Percentiles rank a stretch among this genome's conserved stretches.
These are phyloP conservation scores for Pyrenula massariospora DNA, from an alignment of 495 filamentous ascomycete genomes.

Conservation along the genomic window DNA sequence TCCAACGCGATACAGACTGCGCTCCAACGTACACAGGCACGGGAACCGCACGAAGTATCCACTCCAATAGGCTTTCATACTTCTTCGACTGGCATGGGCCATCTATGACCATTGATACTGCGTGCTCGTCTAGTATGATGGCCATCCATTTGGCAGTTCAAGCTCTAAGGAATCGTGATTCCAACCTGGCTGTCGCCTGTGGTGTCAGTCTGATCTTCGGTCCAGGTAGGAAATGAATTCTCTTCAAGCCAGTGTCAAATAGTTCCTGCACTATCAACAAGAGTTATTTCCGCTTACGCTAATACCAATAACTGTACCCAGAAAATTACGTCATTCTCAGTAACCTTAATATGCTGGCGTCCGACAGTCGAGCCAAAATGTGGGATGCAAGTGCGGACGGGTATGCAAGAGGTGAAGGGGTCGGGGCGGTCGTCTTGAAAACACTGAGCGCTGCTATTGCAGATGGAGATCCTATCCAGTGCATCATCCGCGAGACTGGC, in stretches of 20 bases:
- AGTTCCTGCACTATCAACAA: too few species aligned
- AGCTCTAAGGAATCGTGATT: slow-evolving; percentile 10
- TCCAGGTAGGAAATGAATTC: too few species aligned
- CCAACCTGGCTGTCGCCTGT: slow-evolving; percentile 31
- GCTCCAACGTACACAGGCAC: slow-evolving; percentile 32
- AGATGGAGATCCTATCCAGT: slow-evolving; percentile 47
- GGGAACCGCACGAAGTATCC: slow-evolving; percentile 28
- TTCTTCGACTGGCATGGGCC: slow-evolving; percentile 22
- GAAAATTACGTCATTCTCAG: neutral
- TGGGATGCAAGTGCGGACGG: slow-evolving; percentile 30
- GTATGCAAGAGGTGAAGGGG: slow-evolving; percentile 37
- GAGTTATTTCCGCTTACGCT: too few species aligned
- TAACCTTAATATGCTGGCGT: slow-evolving; percentile 11
- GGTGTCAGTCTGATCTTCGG: slow-evolving; percentile 35
- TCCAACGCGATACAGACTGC: slow-evolving; percentile 23
- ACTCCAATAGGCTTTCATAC: slow-evolving; percentile 26
- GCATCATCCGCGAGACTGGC: slow-evolving; percentile 46
- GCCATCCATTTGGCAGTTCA: slow-evolving; percentile 15
- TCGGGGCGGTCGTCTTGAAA: slow-evolving; percentile 49
- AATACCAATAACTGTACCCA: too few species aligned
- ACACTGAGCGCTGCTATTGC: slow-evolving; percentile 38
- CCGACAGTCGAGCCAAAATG: slow-evolving; percentile 19
- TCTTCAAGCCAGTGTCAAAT: too few species aligned
- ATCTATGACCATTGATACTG: slow-evolving; percentile 19
- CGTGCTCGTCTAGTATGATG: slow-evolving; percentile 25